Conservation (phyloP, 495 filamentous ascomycete species). For the Aspergillus cristatus region DNA sequence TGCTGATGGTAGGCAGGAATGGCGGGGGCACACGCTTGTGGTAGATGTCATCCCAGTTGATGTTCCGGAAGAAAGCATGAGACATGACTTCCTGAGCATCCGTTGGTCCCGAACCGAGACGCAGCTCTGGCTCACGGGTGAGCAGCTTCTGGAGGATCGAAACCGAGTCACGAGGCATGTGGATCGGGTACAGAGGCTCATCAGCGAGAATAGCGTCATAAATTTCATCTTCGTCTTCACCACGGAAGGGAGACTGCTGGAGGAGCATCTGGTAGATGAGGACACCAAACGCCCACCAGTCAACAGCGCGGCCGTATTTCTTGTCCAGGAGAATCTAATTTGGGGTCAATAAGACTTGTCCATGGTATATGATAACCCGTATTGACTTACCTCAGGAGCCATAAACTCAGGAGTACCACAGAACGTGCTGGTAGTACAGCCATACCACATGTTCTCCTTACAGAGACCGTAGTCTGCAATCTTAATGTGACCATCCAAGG, state of each 20-base stretch:
- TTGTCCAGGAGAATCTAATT: slow-evolving; percentile 97
- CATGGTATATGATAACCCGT: too few relatives aligned
- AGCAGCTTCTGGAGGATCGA: slow-evolving; percentile 97
- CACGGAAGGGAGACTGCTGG: slow-evolving; percentile 97
- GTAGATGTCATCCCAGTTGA: slow-evolving; percentile 98
- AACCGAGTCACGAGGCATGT: slow-evolving; percentile 97
- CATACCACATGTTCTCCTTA: slow-evolving; percentile 99
- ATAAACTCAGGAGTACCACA: slow-evolving; percentile 99
- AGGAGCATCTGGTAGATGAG: slow-evolving; percentile 99
- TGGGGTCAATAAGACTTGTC: too few relatives aligned
- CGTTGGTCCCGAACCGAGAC: slow-evolving; percentile 87
- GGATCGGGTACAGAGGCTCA: slow-evolving; percentile 95
- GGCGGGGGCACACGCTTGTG: slow-evolving; percentile 85
- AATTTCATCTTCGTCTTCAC: slow-evolving; percentile 98
- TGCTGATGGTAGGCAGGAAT: slow-evolving; percentile 81
- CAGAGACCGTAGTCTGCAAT: slow-evolving; percentile 98
- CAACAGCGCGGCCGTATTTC: slow-evolving; percentile 96
- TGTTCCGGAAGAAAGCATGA: slow-evolving; percentile 94
- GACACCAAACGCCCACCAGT: slow-evolving; percentile 99
- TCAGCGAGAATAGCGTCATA: slow-evolving; percentile 98
- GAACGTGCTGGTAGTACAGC: slow-evolving; percentile 92
- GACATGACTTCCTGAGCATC: slow-evolving; percentile 99
- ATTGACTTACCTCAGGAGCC: slow-evolving; percentile 77
- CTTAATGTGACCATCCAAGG: slow-evolving; percentile 95
- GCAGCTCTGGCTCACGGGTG: slow-evolving; percentile 86